These are phyloP conservation scores for Adansonia rubrostipa DNA, from an alignment of 441 rosid species.

Conservation along the genomic window DNA sequence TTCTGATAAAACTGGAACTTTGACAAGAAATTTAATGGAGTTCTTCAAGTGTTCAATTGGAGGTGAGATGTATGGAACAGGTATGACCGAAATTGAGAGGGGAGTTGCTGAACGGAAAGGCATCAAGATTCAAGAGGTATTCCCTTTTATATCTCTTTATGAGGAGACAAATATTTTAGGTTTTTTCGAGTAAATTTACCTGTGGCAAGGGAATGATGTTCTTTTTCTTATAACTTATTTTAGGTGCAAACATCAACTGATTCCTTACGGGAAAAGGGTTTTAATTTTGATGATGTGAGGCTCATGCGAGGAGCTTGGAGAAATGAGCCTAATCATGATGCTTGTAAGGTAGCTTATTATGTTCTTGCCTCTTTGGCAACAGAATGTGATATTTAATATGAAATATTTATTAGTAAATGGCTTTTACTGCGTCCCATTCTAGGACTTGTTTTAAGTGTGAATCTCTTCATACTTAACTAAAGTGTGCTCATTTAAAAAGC, in stretches of 20 bases:
- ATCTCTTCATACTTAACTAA: neutral
- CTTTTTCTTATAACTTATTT: slow-evolving; percentile 8
- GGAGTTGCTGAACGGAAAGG: slow-evolving; percentile 81
- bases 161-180: slow-evolving; percentile 17
- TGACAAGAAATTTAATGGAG: slow-evolving; percentile 99
- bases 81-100: slow-evolving; percentile 91
- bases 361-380: slow-evolving; percentile 10
- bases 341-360: slow-evolving; percentile 61
- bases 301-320: slow-evolving; percentile 87
- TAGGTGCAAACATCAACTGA: slow-evolving; percentile 59
- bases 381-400: slow-evolving; percentile 15
- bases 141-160: slow-evolving; percentile 23
- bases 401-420: neutral
- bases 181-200: neutral
- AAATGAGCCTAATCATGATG: slow-evolving; percentile 74
- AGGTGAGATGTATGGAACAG: slow-evolving; percentile 93
- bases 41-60: slow-evolving; percentile 99
- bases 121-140: slow-evolving; percentile 69
- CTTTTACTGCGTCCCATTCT: slow-evolving; percentile 2
- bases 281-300: slow-evolving; percentile 95
- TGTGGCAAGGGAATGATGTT: slow-evolving; percentile 23
- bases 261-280: slow-evolving; percentile 78
- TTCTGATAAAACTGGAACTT: slow-evolving; percentile 99
- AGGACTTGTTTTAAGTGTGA: neutral
- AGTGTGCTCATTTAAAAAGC: neutral